A percentile compares a stretch with the other conserved stretches of the same genome.
Conservation (phyloP, 345 rosid species). For the Eucalyptus virginea region DNA sequence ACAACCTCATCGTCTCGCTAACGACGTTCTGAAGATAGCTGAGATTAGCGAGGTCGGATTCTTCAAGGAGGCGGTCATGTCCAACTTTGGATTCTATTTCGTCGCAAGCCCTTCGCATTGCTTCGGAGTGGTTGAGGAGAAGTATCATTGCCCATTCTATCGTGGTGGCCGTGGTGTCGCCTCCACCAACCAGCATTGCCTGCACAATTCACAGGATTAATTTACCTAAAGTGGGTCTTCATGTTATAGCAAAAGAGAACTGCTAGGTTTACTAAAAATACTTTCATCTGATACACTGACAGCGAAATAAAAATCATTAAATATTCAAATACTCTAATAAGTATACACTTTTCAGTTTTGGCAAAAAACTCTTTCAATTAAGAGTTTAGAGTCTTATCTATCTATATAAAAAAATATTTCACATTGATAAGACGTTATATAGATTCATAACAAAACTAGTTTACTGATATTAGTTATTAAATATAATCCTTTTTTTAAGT, state of each 20-base stretch:
- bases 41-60: not conserved
- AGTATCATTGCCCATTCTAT: not conserved
- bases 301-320: not conserved
- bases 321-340: not conserved
- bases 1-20: constrained; percentile 9
- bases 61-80: not conserved
- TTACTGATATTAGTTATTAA: not conserved
- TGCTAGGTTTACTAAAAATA: not conserved
- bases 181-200: not conserved
- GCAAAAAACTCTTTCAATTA: not conserved
- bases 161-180: not conserved
- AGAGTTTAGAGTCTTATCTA: not conserved
- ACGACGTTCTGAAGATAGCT: not conserved
- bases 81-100: not conserved
- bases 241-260: not conserved
- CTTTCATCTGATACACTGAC: not conserved
- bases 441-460: not conserved
- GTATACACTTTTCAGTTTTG: not conserved
- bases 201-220: not conserved
- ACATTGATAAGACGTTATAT: not conserved
- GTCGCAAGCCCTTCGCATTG: not conserved
- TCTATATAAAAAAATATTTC: not conserved
- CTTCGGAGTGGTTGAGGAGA: not conserved
- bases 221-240: not conserved
- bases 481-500: not conserved